Evolutionary conservation across 2,329 filamentous ascomycete genomes (phyloP).

Genomic region (Fusarium ramigenum): DNA sequence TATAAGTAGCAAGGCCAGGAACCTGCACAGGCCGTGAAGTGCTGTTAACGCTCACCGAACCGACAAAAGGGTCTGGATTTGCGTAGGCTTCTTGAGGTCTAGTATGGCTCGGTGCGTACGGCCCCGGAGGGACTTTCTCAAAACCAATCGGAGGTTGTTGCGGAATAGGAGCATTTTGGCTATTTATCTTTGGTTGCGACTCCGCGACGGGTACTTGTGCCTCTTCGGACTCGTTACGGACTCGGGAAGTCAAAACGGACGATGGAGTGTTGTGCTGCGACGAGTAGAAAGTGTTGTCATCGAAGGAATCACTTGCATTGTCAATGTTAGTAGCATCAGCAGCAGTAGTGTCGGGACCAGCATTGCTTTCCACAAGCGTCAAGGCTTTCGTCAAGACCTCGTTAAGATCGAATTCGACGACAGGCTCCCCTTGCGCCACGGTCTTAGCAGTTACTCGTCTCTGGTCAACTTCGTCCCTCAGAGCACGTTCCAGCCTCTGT

Average conservation of each 20-base stretch:
- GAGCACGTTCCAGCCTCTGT: constrained; percentile 78
- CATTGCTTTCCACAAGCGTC: constrained; percentile 75
- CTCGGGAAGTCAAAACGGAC: constrained; percentile 57
- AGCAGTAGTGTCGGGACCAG: constrained; percentile 61
- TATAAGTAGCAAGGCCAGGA: constrained; percentile 47
- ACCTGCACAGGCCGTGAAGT: constrained; percentile 35
- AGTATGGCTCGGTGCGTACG: constrained; percentile 7
- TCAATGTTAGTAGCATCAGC: constrained; percentile 68
- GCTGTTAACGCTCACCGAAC: constrained; percentile 17
- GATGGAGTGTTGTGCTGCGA: constrained; percentile 86
- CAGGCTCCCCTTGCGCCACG: constrained; percentile 57
- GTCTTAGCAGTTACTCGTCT: constrained; percentile 55
- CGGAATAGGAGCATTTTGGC: constrained; percentile 17
- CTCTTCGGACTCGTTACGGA: constrained; percentile 58
- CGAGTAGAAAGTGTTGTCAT: constrained; percentile 96
- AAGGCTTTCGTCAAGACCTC: constrained; percentile 78
- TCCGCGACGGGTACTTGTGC: constrained; percentile 29
- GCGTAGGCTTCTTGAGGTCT: constrained; percentile 14
- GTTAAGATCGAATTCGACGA: constrained; percentile 75
- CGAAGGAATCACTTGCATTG: constrained; percentile 80
- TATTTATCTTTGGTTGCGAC: constrained; percentile 18
- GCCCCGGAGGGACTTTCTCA: constrained; percentile 4
- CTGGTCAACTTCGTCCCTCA: constrained; percentile 82
- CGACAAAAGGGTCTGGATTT: constrained; percentile 5
- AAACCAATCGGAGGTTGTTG: constrained; percentile 9